Base-by-base conservation (phyloP, 768 basidiomycete species). In the Lactifluus rugatus region DNA sequence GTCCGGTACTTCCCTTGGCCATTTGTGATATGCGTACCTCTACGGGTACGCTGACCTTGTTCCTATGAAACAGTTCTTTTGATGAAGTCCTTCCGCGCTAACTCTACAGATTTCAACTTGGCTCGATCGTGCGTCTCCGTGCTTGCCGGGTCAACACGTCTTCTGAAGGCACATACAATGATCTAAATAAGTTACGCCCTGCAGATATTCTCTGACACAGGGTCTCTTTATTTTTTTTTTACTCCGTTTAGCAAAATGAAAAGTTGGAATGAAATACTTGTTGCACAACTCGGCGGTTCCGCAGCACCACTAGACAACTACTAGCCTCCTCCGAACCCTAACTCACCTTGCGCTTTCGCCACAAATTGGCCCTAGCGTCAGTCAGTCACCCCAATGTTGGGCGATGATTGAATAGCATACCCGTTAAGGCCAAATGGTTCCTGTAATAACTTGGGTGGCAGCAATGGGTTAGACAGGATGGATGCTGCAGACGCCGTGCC, bases 191-290 rank as follows among this genome's bases (percentile, higher is more conserved):
- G 44, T 25, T 52, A 53, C 5, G 25, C 28, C 19, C 37, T 11
- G 10, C 42, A 45, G 32, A 21, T 44, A 44, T 28, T 42, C 32
- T 37, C 52, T 23, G 36, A 26, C 42, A 26, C n/a, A 45, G 49
- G 48, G 13, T 39, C 28, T 34, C 2, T 34, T 31, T 31, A 6
- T 31, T 6, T 31, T 31, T 31, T 28, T 28, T n/a, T 37, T 28
- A 56, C 56, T 44, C 56, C 56, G 56, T 45, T 36, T 44, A 57
- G 56, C 21, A 50, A 45, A 50, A 39, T 55, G 54, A 48, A 28
- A 37, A 9, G 14, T 9, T 37, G 3, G 37, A 39, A 39, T 39
- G 37, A 39, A 39, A 39, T 39, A 34, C 34, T 10, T 10, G 3
- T 31, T 25, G 28, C 5, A n/a, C 17, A 39, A 21, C 45, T 19